Base-by-base conservation (phyloP, 495 filamentous ascomycete species). In the Echria macrotheca region DNA sequence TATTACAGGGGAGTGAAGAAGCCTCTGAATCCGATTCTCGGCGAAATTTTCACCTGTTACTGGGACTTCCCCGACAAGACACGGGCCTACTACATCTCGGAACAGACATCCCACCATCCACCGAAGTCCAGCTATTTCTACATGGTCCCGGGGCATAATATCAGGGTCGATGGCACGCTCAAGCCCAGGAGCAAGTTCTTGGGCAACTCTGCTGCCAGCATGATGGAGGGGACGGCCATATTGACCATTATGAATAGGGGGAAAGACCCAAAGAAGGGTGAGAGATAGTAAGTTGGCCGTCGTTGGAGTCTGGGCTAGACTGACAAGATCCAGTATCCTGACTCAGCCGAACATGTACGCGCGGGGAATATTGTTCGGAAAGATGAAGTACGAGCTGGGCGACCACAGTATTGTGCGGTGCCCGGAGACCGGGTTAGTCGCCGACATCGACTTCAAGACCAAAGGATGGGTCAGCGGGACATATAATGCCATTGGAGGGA, bases 311-410 rank as follows among this genome's bases (percentile, higher is more conserved):
- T 5, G n/a, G 21, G 11, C 6, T 10, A 44, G 17, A 9, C 9
- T 36, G 40, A 58, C 57, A 10, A 7, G 18, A 12, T 33, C 45
- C 3, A 91, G 87, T 67, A 85, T 91, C 57, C 65, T 96, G 44
- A 96, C 93, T 0, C 93, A 99, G 62, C 93, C 93, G 5, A 99
- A 99, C 66, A 99, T 99, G 91, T 99, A 99, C 67, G 94, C 91
- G 28, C 81, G 93, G 47, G 93, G 93, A 19, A 97, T 99, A 47
- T 72, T 99, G 10, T 96, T 99, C 59, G 93, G 93, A 17, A 97
- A 96, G 68, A 97, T 99, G 93, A 96, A 96, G 67, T 99, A 97
- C 68, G 93, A 99, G 69, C 79, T 99, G 15, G 93, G 93, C 29
- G 93, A 99, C 64, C 91, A 96, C 70, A 94, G 90, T 68, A 88